phyloP scores from a whole-genome alignment of 306 rosid genomes.

The Casuarina equisetifolia region DNA sequence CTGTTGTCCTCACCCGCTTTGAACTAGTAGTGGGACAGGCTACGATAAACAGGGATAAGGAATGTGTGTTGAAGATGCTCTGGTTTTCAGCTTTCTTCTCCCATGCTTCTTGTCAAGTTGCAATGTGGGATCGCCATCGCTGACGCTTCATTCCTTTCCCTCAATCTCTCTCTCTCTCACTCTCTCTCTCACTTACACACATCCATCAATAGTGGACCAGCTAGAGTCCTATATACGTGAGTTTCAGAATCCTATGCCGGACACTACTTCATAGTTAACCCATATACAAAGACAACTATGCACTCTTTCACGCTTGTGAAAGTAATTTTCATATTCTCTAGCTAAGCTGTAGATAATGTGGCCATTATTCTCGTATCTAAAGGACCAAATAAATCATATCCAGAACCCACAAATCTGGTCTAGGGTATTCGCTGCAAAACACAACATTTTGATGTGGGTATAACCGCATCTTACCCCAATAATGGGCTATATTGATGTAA shows the following conservation, averaged over 20 bases:
- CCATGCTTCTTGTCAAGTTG: conserved; percentile 44
- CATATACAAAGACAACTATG: background rate
- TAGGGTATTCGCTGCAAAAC: too few relatives aligned
- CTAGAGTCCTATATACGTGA: background rate
- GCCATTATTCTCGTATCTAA: too few relatives aligned
- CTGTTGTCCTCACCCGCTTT: background rate
- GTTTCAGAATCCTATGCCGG: background rate
- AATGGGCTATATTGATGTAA: too few relatives aligned
- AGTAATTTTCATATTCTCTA: too few relatives aligned
- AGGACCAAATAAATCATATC: too few relatives aligned
- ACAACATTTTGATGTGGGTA: too few relatives aligned
- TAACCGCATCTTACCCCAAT: too few relatives aligned
- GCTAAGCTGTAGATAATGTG: too few relatives aligned
- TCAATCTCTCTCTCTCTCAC: background rate
- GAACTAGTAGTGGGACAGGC: background rate
- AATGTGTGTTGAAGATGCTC: conserved; percentile 39
- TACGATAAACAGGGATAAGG: conserved; percentile 29
- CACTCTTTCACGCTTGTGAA: too few relatives aligned
- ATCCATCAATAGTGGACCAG: background rate
- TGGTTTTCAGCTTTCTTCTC: conserved; percentile 13
- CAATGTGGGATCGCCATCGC: conserved; percentile 21
- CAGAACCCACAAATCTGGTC: too few relatives aligned
- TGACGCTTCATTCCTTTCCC: conserved; percentile 10
- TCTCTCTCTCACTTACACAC: background rate
- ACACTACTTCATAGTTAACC: background rate